Base-by-base conservation (phyloP, 2,329 filamentous ascomycete species). In the Penicillium sp. region DNA sequence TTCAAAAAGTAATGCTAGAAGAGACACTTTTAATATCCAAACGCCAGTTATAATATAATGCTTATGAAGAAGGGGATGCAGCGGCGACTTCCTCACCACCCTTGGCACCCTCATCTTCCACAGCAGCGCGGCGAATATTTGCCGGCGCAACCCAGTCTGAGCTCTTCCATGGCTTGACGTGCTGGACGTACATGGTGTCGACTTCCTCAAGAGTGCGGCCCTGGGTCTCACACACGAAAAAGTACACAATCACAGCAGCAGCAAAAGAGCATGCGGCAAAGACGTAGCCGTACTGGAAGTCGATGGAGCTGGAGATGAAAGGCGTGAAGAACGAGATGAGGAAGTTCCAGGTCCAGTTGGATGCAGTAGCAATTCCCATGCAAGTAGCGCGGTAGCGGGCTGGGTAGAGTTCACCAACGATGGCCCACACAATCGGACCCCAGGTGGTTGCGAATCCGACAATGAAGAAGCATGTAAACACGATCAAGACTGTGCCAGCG, bases 331-430 rank as follows among this genome's bases (percentile, higher is more conserved):
- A 92, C 0, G 83, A 83, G 61, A 89, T 78, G 65, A 88, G 72
- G 72, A 91, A 91, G 71, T 90, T 89, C 85, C 85, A 90, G 30
- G 75, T 71, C 89, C 89, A 93, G 74, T 93, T 93, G 38, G 88
- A 84, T 2, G 88, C 84, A 5, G 88, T 91, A 16, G 88, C 86
- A 23, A 92, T 75, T 12, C 88, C 89, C 81, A 91, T 90, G 62
- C 85, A 85, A 70, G 89, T 89, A 60, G 89, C 88, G 67, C 89
- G 84, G 61, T 76, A 76, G 52, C 74, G 70, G 57, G 72, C 69
- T 7, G 76, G 76, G 60, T 76, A 79, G 55, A 79, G 65, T 61
- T 79, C 76, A 55, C 70, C 71, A 57, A 72, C 71, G 63, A 77
- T 73, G 21, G 73, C 71, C 75, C 75, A 78, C 38, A 77, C 68